Evolutionary conservation across 305 asterid species (phyloP).

Genomic region (Rubia peregrina): DNA sequence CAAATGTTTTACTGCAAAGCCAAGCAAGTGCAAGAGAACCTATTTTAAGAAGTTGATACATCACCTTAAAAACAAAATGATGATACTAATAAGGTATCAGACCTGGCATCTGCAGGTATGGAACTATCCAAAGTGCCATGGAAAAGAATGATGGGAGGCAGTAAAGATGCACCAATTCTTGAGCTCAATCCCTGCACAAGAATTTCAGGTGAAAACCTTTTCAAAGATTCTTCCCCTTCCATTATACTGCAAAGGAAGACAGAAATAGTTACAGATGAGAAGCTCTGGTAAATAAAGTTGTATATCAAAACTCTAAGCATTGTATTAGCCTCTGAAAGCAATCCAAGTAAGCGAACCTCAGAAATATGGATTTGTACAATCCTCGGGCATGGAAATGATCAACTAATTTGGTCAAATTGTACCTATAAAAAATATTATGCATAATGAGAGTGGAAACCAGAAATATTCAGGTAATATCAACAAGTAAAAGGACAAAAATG

Average conservation of each 20-base stretch:
- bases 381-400: slow-evolving; percentile 92
- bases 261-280: slow-evolving; percentile 12
- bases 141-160: slow-evolving; percentile 66
- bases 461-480: background rate
- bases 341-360: slow-evolving; percentile 45
- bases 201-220: slow-evolving; percentile 75
- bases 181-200: slow-evolving; percentile 43
- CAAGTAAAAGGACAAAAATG: background rate
- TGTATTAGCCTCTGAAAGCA: slow-evolving; percentile 1
- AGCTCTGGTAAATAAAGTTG: background rate
- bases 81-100: slow-evolving; percentile 18
- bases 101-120: slow-evolving; percentile 83
- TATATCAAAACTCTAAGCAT: background rate
- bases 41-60: background rate
- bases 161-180: slow-evolving; percentile 37
- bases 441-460: background rate
- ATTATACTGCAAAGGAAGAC: slow-evolving; percentile 50
- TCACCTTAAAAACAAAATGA: background rate
- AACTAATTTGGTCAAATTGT: slow-evolving; percentile 67
- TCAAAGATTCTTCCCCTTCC: slow-evolving; percentile 86
- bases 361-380: slow-evolving; percentile 77
- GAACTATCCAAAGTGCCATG: slow-evolving; percentile 84
- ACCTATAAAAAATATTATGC: slow-evolving; percentile 37
- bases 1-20: slow-evolving; percentile 60
- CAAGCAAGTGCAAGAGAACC: slow-evolving; percentile 3